Evolutionary conservation across 78 protist species (phyloP).

Genomic region (Chrysochromulina parva): DNA sequence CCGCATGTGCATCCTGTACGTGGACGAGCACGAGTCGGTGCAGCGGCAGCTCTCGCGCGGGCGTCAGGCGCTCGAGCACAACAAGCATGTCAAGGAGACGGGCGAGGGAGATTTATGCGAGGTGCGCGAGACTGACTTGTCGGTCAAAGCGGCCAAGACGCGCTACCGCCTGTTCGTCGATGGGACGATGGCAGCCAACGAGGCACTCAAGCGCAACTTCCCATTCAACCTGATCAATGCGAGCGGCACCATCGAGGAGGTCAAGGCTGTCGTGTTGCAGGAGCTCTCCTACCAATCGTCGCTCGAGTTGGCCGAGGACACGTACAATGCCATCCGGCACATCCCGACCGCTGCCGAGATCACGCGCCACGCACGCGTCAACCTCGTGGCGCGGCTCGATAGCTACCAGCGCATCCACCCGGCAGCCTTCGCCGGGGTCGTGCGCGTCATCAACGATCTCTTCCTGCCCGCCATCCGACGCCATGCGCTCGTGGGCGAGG

Average conservation of each 20-base stretch:
- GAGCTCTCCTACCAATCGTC: background rate
- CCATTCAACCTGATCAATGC: background rate
- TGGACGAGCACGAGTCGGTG: background rate
- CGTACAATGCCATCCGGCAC: background rate
- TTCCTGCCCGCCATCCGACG: background rate
- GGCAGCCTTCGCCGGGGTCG: too few species aligned
- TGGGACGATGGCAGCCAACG: background rate
- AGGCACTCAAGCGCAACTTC: background rate
- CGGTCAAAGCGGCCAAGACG: background rate
- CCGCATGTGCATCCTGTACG: constrained; percentile 14
- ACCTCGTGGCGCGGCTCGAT: background rate
- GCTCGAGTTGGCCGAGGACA: background rate
- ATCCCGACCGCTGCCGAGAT: constrained; percentile 13
- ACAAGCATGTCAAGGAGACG: background rate
- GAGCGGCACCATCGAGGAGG: background rate
- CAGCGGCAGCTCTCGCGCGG: constrained; percentile 4
- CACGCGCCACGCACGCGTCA: background rate
- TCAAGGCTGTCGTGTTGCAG: background rate
- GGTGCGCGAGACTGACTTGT: constrained; percentile 10
- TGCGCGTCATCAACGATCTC: background rate
- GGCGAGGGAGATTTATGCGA: background rate
- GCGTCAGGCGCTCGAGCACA: background rate
- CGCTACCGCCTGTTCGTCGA: background rate
- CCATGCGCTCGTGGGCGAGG: constrained; percentile 14
- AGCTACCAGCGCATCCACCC: background rate